These are phyloP conservation scores for Wickerhamiella qilinensis DNA, from an alignment of 805 yeast species.

Conservation along the genomic window DNA sequence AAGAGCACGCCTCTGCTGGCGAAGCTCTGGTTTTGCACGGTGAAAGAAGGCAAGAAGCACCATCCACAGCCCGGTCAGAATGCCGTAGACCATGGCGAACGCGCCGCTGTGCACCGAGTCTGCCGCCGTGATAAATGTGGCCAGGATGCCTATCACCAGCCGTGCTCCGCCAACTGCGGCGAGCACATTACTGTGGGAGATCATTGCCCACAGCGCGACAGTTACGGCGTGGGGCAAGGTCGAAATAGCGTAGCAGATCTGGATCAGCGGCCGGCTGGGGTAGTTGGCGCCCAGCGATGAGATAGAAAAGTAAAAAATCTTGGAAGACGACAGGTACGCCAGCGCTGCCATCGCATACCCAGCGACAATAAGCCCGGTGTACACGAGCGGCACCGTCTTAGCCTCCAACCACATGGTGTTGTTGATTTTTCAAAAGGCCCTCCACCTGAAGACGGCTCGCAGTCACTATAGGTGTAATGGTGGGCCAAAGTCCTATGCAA, in stretches of 20 bases:
- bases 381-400: background rate
- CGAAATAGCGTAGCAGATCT: conserved; percentile 62
- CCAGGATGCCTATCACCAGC: conserved; percentile 69
- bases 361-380: background rate
- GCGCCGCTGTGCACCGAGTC: conserved; percentile 10
- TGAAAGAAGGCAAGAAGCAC: background rate
- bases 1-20: background rate
- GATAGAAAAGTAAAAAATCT: conserved; percentile 79
- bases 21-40: background rate
- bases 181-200: conserved; percentile 2
- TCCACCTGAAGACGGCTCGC: no score
- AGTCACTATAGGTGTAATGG: no score
- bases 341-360: conserved; percentile 6
- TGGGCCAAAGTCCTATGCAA: no score
- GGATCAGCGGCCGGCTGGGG: conserved; percentile 74
- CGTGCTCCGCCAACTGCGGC: conserved; percentile 40
- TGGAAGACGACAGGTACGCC: conserved; percentile 1
- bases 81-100: conserved; percentile 7
- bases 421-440: no score
- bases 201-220: conserved; percentile 22
- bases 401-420: background rate
- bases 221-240: conserved; percentile 66
- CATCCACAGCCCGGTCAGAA: conserved; percentile 11
- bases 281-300: conserved; percentile 62
- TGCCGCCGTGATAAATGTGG: conserved; percentile 66